phyloP scores from a whole-genome alignment of 306 rosid genomes.

The Albizia julibrissin region DNA sequence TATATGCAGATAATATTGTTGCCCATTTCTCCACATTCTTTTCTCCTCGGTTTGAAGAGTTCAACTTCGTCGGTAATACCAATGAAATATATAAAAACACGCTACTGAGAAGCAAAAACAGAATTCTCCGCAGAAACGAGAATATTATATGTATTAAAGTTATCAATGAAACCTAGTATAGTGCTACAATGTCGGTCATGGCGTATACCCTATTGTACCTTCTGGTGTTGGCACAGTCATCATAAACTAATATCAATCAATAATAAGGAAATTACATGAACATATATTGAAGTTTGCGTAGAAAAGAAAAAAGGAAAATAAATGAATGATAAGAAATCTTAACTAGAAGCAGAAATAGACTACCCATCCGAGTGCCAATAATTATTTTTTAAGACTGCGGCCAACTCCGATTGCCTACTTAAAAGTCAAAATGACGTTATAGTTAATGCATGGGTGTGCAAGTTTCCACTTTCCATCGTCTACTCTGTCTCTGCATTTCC shows the following conservation, averaged over 20 bases:
- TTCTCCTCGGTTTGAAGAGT: neutral
- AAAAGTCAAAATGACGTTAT: neutral
- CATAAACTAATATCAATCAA: neutral
- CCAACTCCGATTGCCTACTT: constrained; percentile 20
- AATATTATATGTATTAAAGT: neutral
- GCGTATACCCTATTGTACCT: no score
- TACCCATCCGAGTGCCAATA: neutral
- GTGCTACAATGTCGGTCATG: no score
- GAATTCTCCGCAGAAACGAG: neutral
- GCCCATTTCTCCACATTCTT: neutral
- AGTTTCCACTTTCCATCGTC: neutral
- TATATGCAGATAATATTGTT: neutral
- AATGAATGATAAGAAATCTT: neutral
- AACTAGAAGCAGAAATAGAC: neutral
- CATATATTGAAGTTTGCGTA: neutral
- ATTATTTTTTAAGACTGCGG: neutral
- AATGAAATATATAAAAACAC: neutral
- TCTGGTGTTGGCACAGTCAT: neutral
- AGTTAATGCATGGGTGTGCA: neutral
- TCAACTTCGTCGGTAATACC: neutral
- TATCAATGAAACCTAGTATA: no score
- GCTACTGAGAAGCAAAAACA: neutral
- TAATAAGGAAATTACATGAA: neutral
- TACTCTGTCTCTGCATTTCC: neutral
- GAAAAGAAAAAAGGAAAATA: neutral